Evolutionary conservation across 169 alveolate species (phyloP).

Genomic region (Plasmodium fragile): DNA sequence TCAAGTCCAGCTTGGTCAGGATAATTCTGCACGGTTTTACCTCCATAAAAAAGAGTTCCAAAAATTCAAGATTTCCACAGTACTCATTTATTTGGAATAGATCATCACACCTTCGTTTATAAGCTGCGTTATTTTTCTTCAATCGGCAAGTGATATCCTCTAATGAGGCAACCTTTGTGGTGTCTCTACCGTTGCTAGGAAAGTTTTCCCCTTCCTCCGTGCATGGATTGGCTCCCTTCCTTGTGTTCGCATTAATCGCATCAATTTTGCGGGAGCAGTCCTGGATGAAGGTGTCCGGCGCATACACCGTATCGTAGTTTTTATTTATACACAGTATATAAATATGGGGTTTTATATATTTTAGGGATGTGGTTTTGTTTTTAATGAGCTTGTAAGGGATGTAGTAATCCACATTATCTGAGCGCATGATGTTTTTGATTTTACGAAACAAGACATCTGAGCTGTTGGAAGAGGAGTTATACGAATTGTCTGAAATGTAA

Average conservation of each 20-base stretch:
- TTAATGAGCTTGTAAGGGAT: slow-evolving; percentile 30
- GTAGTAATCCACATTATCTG: background rate
- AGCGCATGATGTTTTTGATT: background rate
- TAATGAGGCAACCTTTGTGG: background rate
- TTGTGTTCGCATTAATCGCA: background rate
- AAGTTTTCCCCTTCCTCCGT: background rate
- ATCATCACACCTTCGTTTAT: background rate
- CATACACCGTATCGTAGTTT: slow-evolving; percentile 32
- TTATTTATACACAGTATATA: slow-evolving; percentile 69
- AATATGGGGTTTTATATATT: slow-evolving; percentile 50
- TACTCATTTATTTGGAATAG: slow-evolving; percentile 73
- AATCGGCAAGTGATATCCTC: background rate
- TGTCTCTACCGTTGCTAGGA: background rate
- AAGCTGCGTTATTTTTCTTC: background rate
- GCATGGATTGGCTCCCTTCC: background rate
- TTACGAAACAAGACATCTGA: background rate
- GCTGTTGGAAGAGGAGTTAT: background rate
- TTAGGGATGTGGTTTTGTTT: slow-evolving; percentile 31
- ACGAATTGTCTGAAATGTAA: slow-evolving; percentile 26
- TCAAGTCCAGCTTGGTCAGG: slow-evolving; percentile 33
- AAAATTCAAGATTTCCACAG: slow-evolving; percentile 69
- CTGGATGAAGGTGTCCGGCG: slow-evolving; percentile 30
- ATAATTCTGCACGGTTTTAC: slow-evolving; percentile 71
- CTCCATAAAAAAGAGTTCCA: slow-evolving; percentile 38
- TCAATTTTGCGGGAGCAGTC: slow-evolving; percentile 36